Conservation (phyloP, 768 basidiomycete genomes). For the Tephrocybe rancida region DNA sequence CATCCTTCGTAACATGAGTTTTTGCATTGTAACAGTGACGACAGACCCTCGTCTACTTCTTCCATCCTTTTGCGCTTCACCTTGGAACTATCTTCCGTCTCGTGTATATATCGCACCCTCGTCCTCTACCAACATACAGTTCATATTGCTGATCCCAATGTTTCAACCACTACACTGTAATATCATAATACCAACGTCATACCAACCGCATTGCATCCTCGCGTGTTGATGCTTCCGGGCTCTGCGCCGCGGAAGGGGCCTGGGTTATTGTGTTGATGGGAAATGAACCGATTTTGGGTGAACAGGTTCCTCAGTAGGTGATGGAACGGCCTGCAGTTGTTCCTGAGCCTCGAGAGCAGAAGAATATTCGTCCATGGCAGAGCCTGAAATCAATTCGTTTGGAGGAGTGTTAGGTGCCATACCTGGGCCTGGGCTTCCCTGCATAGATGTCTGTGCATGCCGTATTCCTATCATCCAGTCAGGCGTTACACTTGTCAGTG, state of each 20-base stretch:
- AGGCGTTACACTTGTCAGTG: slow-evolving; percentile 8
- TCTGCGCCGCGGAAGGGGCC: slow-evolving; percentile 7
- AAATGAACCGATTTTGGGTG: slow-evolving; percentile 31
- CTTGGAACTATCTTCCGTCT: not conserved
- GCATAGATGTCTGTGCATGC: not conserved
- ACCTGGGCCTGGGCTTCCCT: not conserved
- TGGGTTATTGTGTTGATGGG: slow-evolving; percentile 34
- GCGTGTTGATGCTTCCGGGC: not conserved
- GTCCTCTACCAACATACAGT: no score
- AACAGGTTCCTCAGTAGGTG: not conserved
- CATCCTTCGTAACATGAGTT: not conserved
- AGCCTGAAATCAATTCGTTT: no score
- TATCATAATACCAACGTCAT: no score
- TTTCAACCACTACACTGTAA: no score
- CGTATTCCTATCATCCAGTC: slow-evolving; percentile 15
- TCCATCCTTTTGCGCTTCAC: not conserved
- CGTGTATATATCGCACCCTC: no score
- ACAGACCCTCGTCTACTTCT: not conserved
- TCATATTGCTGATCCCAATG: no score
- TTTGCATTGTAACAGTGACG: not conserved
- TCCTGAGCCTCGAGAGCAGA: no score
- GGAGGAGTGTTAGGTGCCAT: not conserved
- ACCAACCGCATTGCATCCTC: not conserved
- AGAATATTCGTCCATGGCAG: no score
- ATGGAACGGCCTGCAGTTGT: no score